Evolutionary conservation across 352 stramenopile genomes (phyloP).

Genomic region (Blastocystis sp.): DNA sequence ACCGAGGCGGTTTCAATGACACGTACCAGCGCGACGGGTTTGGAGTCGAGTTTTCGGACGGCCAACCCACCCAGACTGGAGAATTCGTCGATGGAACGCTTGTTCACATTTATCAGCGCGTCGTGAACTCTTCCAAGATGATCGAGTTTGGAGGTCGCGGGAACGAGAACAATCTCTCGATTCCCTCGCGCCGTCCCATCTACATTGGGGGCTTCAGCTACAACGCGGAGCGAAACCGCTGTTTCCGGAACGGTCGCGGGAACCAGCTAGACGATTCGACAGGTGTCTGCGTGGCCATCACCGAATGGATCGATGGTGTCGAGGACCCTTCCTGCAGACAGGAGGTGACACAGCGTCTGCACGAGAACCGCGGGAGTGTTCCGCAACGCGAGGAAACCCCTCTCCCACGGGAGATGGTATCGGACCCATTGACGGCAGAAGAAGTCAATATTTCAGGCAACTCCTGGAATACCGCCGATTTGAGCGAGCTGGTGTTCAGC

Average conservation of each 20-base stretch:
- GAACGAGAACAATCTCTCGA: neutral
- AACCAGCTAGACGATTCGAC: neutral
- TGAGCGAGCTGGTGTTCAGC: too few relatives aligned
- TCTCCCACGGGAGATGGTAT: too few relatives aligned
- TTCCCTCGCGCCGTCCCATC: neutral
- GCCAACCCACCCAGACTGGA: neutral
- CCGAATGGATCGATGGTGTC: neutral
- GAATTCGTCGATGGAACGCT: neutral
- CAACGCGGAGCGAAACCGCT: neutral
- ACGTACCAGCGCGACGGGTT: neutral
- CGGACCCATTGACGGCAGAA: too few relatives aligned
- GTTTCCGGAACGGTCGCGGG: neutral
- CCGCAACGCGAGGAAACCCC: too few relatives aligned
- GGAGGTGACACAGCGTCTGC: too few relatives aligned
- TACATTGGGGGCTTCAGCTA: neutral
- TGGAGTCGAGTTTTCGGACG: neutral
- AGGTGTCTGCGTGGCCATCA: neutral
- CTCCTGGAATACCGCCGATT: too few relatives aligned
- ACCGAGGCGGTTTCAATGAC: neutral
- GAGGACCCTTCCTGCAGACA: too few relatives aligned
- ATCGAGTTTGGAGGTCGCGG: neutral
- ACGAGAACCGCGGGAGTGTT: too few relatives aligned
- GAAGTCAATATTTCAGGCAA: too few relatives aligned
- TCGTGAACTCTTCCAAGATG: neutral
- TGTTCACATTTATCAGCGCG: neutral